phyloP scores from a whole-genome alignment of 345 rosid species.

The Lepidium africanum region DNA sequence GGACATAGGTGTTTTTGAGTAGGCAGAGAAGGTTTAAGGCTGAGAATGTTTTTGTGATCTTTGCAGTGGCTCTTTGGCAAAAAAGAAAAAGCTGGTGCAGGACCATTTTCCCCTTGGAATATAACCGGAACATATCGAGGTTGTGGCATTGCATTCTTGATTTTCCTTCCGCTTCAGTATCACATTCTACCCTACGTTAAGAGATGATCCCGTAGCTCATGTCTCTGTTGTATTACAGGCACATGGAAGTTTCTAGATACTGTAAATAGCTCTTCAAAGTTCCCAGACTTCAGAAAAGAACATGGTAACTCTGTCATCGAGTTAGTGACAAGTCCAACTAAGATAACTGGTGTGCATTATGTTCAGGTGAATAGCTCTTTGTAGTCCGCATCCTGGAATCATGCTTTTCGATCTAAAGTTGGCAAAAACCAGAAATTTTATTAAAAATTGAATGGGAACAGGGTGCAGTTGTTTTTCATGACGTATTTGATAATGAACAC shows the following conservation, averaged over 20 bases:
- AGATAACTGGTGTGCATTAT: constrained; percentile 90
- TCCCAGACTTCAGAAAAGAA: constrained; percentile 72
- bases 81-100: constrained; percentile 57
- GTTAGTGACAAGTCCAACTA: constrained; percentile 78
- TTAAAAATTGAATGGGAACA: constrained; percentile 30
- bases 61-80: constrained; percentile 71
- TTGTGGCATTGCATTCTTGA: constrained; percentile 23
- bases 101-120: constrained; percentile 79
- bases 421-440: not conserved
- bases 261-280: constrained; percentile 70
- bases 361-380: constrained; percentile 53
- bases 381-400: not conserved
- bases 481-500: constrained; percentile 79
- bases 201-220: not conserved
- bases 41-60: constrained; percentile 15
- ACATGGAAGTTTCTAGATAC: constrained; percentile 80
- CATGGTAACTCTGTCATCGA: constrained; percentile 76
- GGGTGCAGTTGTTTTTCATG: constrained; percentile 97
- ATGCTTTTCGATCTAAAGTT: not conserved
- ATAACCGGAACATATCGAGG: constrained; percentile 98
- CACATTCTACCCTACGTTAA: not conserved
- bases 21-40: not conserved
- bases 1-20: not conserved
- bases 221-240: constrained; percentile 42
- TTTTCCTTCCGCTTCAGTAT: not conserved